A percentile compares a stretch with the other conserved stretches of the same genome.
Evolutionary conservation across 2,329 filamentous ascomycete species (phyloP).

Genomic region (Phyllosticta citrichinensis): DNA sequence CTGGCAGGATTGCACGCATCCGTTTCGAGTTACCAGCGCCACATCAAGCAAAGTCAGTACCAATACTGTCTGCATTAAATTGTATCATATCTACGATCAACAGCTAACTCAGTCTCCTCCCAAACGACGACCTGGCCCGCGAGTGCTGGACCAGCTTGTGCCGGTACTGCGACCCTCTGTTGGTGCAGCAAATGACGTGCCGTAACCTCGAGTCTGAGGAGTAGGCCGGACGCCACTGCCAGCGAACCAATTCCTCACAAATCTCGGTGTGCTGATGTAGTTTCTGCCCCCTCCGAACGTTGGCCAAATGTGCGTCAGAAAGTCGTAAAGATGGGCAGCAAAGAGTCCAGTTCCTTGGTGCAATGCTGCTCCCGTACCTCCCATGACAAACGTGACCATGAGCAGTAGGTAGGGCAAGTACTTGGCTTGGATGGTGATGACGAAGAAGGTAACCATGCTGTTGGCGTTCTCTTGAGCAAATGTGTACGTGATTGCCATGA

Average conservation of each 20-base stretch:
- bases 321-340: conserved; percentile 84
- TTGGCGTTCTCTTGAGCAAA: conserved; percentile 77
- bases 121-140: conserved; percentile 10
- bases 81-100: background rate
- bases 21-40: background rate
- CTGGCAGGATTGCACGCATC: background rate
- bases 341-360: conserved; percentile 67
- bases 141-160: background rate
- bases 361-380: conserved; percentile 46
- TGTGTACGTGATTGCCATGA: conserved; percentile 74
- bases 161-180: conserved; percentile 5
- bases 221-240: conserved; percentile 17
- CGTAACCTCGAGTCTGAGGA: conserved; percentile 4
- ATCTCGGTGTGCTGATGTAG: conserved; percentile 60
- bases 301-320: conserved; percentile 78
- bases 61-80: background rate
- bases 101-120: conserved; percentile 1
- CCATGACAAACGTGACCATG: conserved; percentile 59
- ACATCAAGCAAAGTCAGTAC: background rate
- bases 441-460: conserved; percentile 64
- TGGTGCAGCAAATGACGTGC: background rate
- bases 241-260: conserved; percentile 59
- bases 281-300: conserved; percentile 77
- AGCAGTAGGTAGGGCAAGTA: conserved; percentile 75
- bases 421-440: conserved; percentile 75